Evolutionary conservation across 1,284 basidiomycete species (phyloP), one percentile per base, ranked within the genome.

Genomic region (Ustilago crameri): DNA sequence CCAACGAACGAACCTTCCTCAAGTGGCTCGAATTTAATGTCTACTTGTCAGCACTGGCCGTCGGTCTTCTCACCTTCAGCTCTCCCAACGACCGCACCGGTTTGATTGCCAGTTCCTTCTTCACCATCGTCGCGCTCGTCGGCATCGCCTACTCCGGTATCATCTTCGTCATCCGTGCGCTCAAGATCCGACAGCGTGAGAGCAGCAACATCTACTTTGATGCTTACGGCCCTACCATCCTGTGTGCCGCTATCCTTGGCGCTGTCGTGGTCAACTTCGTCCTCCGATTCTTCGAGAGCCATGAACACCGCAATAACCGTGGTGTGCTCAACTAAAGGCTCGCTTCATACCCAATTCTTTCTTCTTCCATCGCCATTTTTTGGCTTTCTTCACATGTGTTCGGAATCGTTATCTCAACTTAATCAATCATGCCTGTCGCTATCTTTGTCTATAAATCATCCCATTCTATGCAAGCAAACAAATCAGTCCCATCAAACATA

Each of bases 21-120:
- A 80, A 85, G 64, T 98, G 95, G 95, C 86, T 96, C 47, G 91
- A 95, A 82, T 94, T 93, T 78, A 90, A 91, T 1, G 92, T 98
- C 62, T 74, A 82, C 54, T 63, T 83, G 26, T 76, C 75, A 4
- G 80, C 82, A 14, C 75, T 83, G 12, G 84, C 84, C 9, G 81
- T 84, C 1, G 81, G 82, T 30, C 62, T 84, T 53, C 65, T 98
- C 71, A 98, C 96, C 86, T 97, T 96, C 80, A 86, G 91, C 42
- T 87, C 89, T 3, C 87, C 91, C 0, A 87, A 89, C 20, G 94
- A 97, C 84, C 84, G 86, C 17, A 87, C 87, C 9, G 94, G 93
- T 5, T 87, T 96, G 40, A 89, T 95, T 79, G 91, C 91, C 64
- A 91, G 94, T 9, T 87, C 88, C 12, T 86, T 93, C 59, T 98